Evolutionary conservation across 2,329 filamentous ascomycete genomes (phyloP).

Genomic region (Botrytis medusae): DNA sequence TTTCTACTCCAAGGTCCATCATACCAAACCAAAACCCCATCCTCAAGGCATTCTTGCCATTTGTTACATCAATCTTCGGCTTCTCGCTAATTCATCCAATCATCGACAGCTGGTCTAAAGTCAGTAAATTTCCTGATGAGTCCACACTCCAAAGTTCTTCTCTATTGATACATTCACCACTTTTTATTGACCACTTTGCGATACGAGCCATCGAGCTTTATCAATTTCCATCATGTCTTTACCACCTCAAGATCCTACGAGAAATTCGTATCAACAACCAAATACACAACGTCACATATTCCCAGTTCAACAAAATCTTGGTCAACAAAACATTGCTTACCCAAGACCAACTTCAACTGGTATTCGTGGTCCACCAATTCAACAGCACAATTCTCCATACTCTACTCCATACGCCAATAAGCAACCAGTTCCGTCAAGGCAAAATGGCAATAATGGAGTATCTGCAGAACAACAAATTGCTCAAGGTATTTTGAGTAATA

Average conservation of each 20-base stretch:
- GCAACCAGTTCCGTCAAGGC: constrained; percentile 30
- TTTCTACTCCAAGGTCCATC: not conserved
- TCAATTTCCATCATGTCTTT: constrained; percentile 33
- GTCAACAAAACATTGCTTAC: constrained; percentile 32
- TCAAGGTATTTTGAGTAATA: constrained; percentile 37
- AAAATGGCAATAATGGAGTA: constrained; percentile 33
- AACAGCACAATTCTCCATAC: constrained; percentile 37
- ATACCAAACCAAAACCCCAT: not conserved
- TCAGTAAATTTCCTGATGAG: constrained; percentile 22
- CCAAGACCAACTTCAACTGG: constrained; percentile 32
- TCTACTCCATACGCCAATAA: constrained; percentile 37
- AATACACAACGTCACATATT: constrained; percentile 25
- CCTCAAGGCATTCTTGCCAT: not conserved
- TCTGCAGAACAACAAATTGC: constrained; percentile 41
- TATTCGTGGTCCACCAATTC: constrained; percentile 32
- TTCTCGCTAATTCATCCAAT: not conserved
- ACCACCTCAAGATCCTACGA: constrained; percentile 32
- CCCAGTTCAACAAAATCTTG: constrained; percentile 32
- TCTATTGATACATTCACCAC: constrained; percentile 23
- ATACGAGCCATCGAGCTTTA: constrained; percentile 20
- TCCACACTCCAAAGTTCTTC: constrained; percentile 20
- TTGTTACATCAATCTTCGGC: not conserved
- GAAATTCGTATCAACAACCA: constrained; percentile 26
- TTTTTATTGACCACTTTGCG: constrained; percentile 20
- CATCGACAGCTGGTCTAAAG: constrained; percentile 8